Percentiles rank a stretch among this genome's conserved stretches.
phyloP scores from a whole-genome alignment of 2,329 filamentous ascomycete genomes.

The Metarhizium brunneum region DNA sequence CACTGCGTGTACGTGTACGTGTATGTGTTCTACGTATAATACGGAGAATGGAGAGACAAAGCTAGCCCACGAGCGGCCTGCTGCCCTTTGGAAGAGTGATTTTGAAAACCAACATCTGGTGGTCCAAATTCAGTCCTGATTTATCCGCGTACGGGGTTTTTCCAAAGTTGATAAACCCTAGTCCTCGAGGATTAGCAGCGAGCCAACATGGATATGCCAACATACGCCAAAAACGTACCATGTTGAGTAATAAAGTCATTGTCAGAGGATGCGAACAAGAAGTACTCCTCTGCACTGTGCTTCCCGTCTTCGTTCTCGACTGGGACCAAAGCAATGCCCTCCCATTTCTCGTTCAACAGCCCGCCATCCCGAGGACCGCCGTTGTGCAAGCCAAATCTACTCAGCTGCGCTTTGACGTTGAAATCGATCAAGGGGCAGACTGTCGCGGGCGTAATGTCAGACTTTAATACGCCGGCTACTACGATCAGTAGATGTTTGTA shows the following conservation, averaged over 20 bases:
- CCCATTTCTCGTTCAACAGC: constrained; percentile 71
- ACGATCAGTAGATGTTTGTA: not conserved
- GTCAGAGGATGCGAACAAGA: constrained; percentile 58
- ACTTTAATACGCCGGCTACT: constrained; percentile 42
- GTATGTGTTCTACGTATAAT: too few relatives aligned
- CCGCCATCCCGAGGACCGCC: constrained; percentile 49
- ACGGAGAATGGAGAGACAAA: too few relatives aligned
- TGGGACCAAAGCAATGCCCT: constrained; percentile 55
- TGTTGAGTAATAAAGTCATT: constrained; percentile 71
- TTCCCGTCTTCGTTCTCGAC: constrained; percentile 27
- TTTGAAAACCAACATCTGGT: constrained; percentile 55
- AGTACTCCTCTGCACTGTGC: constrained; percentile 49
- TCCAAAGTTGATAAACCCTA: constrained; percentile 47
- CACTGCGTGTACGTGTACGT: not conserved
- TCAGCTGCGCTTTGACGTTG: constrained; percentile 56
- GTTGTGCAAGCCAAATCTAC: constrained; percentile 58
- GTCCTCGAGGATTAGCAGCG: not conserved
- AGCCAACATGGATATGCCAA: not conserved
- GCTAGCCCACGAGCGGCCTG: constrained; percentile 12
- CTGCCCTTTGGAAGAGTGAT: constrained; percentile 28
- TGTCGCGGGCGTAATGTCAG: constrained; percentile 43
- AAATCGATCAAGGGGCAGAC: constrained; percentile 61
- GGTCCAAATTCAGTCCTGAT: constrained; percentile 49
- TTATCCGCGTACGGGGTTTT: constrained; percentile 44
- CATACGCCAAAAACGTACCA: constrained; percentile 25